Percentiles rank a stretch among this genome's conserved stretches.
phyloP scores from a whole-genome alignment of 345 rosid species.

The Erysimum cheiranthoides region DNA sequence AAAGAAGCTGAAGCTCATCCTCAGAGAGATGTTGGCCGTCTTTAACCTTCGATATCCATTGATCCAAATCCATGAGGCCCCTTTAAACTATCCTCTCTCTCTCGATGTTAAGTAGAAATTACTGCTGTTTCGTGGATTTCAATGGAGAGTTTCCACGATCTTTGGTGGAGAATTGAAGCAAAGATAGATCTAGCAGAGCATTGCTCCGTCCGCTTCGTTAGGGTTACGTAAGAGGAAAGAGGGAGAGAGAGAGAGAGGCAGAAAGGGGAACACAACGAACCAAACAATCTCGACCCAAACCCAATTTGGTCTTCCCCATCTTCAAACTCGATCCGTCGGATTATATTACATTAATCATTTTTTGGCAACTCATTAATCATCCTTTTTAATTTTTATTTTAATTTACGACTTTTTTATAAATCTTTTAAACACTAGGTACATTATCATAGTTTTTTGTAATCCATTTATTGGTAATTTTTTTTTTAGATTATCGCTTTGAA shows the following conservation, averaged over 20 bases:
- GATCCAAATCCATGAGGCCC: constrained; percentile 91
- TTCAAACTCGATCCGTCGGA: constrained; percentile 29
- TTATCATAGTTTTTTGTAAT: not conserved
- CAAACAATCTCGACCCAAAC: constrained; percentile 43
- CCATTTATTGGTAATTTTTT: too few species aligned
- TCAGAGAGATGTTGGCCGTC: constrained; percentile 94
- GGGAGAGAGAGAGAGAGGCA: not conserved
- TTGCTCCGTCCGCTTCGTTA: constrained; percentile 46
- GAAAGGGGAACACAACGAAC: constrained; percentile 17
- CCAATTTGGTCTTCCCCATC: constrained; percentile 40
- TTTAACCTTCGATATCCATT: constrained; percentile 95
- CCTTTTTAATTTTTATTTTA: not conserved
- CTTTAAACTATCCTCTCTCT: not conserved
- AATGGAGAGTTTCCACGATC: constrained; percentile 28
- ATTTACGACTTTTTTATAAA: not conserved
- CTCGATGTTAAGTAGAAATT: constrained; percentile 18
- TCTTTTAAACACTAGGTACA: not conserved
- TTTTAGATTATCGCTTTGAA: too few species aligned
- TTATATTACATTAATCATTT: constrained; percentile 25
- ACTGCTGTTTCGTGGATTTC: not conserved
- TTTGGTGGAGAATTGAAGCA: constrained; percentile 22
- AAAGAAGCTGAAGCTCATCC: constrained; percentile 97
- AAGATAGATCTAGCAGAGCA: constrained; percentile 47
- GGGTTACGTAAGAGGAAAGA: constrained; percentile 39
- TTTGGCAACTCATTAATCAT: constrained; percentile 7